A percentile compares a stretch with the other conserved stretches of the same genome.
These are phyloP conservation scores for Ganoderma lingzhi DNA, from an alignment of 1,284 basidiomycete genomes.

Conservation along the genomic window DNA sequence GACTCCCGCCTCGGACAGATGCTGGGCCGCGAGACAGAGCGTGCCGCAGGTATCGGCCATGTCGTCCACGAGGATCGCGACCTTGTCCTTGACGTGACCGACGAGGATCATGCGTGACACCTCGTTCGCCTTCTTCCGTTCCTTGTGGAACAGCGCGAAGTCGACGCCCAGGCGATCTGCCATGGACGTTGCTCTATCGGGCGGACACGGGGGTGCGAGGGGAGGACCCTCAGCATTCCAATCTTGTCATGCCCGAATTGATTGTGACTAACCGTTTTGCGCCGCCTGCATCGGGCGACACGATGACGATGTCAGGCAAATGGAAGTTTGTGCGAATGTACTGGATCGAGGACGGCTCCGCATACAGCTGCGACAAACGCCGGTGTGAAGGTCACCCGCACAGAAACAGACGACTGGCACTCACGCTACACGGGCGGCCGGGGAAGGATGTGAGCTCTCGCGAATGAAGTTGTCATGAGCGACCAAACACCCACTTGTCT, in stretches of 20 bases:
- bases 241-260: constrained; percentile 9
- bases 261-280: constrained; percentile 84
- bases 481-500: constrained; percentile 85
- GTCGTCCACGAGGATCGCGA: constrained; percentile 98
- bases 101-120: constrained; percentile 99
- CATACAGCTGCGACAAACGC: constrained; percentile 77
- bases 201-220: constrained; percentile 8
- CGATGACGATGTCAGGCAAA: constrained; percentile 91
- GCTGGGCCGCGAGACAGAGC: constrained; percentile 90
- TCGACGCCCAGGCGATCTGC: constrained; percentile 97
- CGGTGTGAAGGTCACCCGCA: constrained; percentile 39
- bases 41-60: constrained; percentile 99
- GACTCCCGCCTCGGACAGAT: constrained; percentile 93
- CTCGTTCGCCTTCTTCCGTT: constrained; percentile 99
- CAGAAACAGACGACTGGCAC: constrained; percentile 40
- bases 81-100: constrained; percentile 92
- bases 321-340: constrained; percentile 96
- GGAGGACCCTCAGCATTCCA: constrained; percentile 3
- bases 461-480: constrained; percentile 23
- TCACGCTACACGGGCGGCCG: constrained; percentile 52
- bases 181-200: constrained; percentile 90
- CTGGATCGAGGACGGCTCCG: constrained; percentile 95
- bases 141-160: constrained; percentile 99
- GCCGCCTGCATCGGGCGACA: constrained; percentile 98
- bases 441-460: constrained; percentile 34